Conservation (phyloP, 192 early-diverging fungal genomes). For the Backusella mclennaniae region DNA sequence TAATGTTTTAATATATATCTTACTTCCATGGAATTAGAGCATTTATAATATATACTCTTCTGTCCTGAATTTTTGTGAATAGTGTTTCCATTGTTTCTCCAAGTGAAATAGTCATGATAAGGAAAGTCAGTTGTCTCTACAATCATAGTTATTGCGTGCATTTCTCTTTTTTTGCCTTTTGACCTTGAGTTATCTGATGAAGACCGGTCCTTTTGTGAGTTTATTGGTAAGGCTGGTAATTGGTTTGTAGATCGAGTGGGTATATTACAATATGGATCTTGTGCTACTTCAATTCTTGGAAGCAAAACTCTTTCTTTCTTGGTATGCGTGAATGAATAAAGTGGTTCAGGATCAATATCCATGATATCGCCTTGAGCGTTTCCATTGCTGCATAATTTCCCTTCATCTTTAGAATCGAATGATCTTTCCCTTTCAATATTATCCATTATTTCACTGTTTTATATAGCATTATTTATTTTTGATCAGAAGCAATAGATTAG, state of each 20-base stretch:
- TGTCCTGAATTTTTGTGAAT: conserved; percentile 36
- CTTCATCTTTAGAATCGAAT: background rate
- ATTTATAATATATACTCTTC: conserved; percentile 42
- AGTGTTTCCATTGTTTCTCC: conserved; percentile 44
- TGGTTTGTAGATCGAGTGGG: background rate
- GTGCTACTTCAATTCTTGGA: background rate
- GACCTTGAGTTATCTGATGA: background rate
- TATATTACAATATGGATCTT: background rate
- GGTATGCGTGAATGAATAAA: too few relatives aligned
- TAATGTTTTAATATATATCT: conserved; percentile 12
- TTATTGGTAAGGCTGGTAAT: background rate
- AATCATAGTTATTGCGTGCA: conserved; percentile 57
- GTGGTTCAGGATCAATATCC: background rate
- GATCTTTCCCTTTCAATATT: background rate
- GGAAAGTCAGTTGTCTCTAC: conserved; percentile 42
- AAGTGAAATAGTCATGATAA: conserved; percentile 36
- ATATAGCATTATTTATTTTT: background rate
- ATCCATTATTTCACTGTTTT: background rate
- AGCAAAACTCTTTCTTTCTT: background rate
- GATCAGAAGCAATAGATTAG: background rate
- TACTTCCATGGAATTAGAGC: conserved; percentile 38
- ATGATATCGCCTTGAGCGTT: background rate
- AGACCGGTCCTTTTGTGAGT: background rate
- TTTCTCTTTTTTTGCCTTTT: conserved; percentile 53
- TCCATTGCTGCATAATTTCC: background rate